A percentile compares a stretch with the other conserved stretches of the same genome.
Evolutionary conservation across 768 basidiomycete genomes (phyloP).

Genomic region (Psilocybe azurescens): DNA sequence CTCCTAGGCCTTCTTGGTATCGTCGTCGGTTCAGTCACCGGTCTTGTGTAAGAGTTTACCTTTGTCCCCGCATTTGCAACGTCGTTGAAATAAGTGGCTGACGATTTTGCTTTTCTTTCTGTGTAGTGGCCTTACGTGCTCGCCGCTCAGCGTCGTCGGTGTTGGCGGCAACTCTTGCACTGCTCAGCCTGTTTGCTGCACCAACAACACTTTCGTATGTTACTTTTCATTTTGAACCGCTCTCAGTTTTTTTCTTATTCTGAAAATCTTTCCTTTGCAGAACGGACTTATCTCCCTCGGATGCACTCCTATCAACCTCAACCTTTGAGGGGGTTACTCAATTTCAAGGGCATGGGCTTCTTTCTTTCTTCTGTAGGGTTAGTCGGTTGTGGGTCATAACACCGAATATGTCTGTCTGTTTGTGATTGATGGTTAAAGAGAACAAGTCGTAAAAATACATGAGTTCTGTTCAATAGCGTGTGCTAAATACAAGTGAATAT

Average conservation of each 20-base stretch:
- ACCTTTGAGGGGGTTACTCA: slow-evolving; percentile 25
- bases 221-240: neutral
- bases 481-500: neutral
- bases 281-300: slow-evolving; percentile 41
- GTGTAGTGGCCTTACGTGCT: slow-evolving; percentile 38
- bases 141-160: slow-evolving; percentile 30
- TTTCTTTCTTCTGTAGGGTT: neutral
- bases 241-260: neutral
- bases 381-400: neutral
- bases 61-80: neutral
- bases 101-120: neutral
- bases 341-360: neutral
- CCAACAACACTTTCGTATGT: slow-evolving; percentile 41
- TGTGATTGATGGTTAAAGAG: too few relatives aligned
- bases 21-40: slow-evolving; percentile 28
- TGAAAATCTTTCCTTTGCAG: slow-evolving; percentile 17
- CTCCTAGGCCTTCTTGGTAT: slow-evolving; percentile 38
- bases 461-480: neutral
- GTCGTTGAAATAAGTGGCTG: too few relatives aligned
- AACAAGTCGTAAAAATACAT: too few relatives aligned
- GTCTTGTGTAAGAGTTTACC: slow-evolving; percentile 21
- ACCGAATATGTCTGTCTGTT: too few relatives aligned
- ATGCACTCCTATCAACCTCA: slow-evolving; percentile 41
- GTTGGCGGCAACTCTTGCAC: slow-evolving; percentile 33
- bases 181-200: slow-evolving; percentile 43